Evolutionary conservation across 306 rosid species (phyloP).

Genomic region (Gynostemma pentaphyllum): DNA sequence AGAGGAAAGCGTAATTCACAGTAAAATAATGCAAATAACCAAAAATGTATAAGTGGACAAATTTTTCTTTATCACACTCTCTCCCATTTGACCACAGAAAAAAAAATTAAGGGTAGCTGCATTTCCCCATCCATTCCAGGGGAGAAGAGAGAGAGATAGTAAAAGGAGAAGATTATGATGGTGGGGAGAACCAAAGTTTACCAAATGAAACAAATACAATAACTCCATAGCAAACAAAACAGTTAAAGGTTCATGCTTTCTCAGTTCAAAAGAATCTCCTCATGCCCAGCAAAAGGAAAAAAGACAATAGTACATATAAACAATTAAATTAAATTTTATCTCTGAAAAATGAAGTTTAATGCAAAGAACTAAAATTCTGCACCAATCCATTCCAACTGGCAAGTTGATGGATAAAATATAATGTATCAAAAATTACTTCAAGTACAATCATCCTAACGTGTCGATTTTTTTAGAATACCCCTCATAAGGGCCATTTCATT

Average conservation of each 20-base stretch:
- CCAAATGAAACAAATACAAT: not conserved
- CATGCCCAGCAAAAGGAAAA: not conserved
- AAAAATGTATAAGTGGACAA: too few species aligned
- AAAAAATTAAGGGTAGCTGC: too few species aligned
- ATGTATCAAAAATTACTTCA: not conserved
- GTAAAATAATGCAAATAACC: not conserved
- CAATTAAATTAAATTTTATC: not conserved
- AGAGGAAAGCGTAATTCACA: not conserved
- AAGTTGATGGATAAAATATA: not conserved
- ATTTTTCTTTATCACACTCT: not conserved
- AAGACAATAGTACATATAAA: not conserved
- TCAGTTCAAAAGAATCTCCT: not conserved
- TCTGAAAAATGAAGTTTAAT: not conserved
- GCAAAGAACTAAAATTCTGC: not conserved
- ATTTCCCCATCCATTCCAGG: not conserved
- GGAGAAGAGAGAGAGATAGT: not conserved
- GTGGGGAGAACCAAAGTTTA: not conserved
- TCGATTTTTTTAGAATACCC: too few species aligned
- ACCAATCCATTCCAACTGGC: not conserved
- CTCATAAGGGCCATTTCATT: too few species aligned
- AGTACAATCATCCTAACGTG: not conserved
- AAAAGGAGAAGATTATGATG: not conserved
- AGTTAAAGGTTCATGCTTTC: not conserved
- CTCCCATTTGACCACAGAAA: too few species aligned
- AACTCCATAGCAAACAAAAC: not conserved